Base-by-base conservation (phyloP, 2,329 filamentous ascomycete species). In the Xylariaceae sp. region DNA sequence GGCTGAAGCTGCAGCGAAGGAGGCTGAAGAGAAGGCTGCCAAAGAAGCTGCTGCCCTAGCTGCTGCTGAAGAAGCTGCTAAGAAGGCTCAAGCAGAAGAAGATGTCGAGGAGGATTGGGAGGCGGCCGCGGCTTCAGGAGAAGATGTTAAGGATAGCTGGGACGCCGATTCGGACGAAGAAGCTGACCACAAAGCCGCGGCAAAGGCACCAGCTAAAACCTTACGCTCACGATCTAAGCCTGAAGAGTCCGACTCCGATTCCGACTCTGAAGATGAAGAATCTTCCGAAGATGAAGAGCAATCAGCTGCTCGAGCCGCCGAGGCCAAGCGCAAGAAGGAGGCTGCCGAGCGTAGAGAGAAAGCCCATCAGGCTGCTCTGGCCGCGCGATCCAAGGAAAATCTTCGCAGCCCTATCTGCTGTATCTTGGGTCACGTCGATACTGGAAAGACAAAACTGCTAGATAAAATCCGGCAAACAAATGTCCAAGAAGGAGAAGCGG, bases 351-450 rank as follows among this genome's bases (percentile, higher is more conserved):
- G 94, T 71, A 87, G 94, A 70, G 90, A 92, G 77, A 91, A 91
- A 77, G 90, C 92, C 56, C 91, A 96, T 73, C 91, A 97, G 75
- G 94, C 92, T 61, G 95, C 95, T 16, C 76, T 97, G 72, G 93
- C 92, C 40, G 93, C 94, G 45, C 86, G 92, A 60, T 98, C 94
- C 19, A 92, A 91, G 76, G 93, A 99, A 74, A 89, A 99, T 76
- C 85, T 99, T 54, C 92, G 95, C 56, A 98, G 95, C 36, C 95
- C 95, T 50, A 99, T 99, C 77, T 98, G 95, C 83, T 98, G 94
- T 89, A 99, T 99, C 84, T 87, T 99, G 64, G 95, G 95, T 70
- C 95, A 99, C 86, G 95, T 99, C 85, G 95, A 99, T 87, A 99
- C 96, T 41, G 95, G 95, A 75, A 99, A 99, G 82, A 99, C 95